Base-by-base conservation (phyloP, 2,329 filamentous ascomycete species). In the Xylaria sp. region DNA sequence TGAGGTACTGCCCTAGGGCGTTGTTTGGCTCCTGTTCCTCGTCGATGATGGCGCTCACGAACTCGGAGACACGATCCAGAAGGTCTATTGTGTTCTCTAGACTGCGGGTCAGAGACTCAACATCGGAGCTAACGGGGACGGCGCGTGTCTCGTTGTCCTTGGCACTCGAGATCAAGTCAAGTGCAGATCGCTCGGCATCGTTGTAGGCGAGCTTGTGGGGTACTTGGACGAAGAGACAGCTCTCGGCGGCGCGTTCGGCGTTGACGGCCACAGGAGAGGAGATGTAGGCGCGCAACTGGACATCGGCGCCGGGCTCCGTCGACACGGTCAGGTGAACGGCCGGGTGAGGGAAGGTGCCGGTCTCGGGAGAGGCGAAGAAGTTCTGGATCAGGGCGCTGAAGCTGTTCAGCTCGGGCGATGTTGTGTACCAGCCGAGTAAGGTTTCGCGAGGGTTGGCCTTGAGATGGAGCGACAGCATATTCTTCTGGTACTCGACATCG, bases 401-500 rank as follows among this genome's bases (percentile, higher is more conserved):
- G 81, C 92, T 97, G 89, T 99, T 98, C 79, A 99, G 89, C 84
- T 98, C 95, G 81, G 93, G 91, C 79, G 92, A 94, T 59, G 96
- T 99, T 72, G 96, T 97, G 85, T 99, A 99, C 96, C 96, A 99
- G 79, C 96, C 96, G 71, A 99, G 92, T 68, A 99, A 89, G 64
- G 94, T 90, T 83, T 99, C 96, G 83, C 94, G 93, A 60, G 96
- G 96, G 82, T 94, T 92, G 67, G 94, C 95, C 84, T 95, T 95
- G 75, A 98, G 90, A 81, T 97, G 95, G 76, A 99, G 86, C 69
- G 93, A 92, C 67, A 98, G 91, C 96, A 99, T 99, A 83, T 95
- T 94, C 89, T 98, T 98, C 85, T 99, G 96, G 84, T 98, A 99
- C 84, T 99, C 96, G 88, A 99, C 97, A 81, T 99, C 96, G 73